These are phyloP conservation scores for Elaeagnus macrophylla DNA, from an alignment of 306 rosid species.

Conservation along the genomic window DNA sequence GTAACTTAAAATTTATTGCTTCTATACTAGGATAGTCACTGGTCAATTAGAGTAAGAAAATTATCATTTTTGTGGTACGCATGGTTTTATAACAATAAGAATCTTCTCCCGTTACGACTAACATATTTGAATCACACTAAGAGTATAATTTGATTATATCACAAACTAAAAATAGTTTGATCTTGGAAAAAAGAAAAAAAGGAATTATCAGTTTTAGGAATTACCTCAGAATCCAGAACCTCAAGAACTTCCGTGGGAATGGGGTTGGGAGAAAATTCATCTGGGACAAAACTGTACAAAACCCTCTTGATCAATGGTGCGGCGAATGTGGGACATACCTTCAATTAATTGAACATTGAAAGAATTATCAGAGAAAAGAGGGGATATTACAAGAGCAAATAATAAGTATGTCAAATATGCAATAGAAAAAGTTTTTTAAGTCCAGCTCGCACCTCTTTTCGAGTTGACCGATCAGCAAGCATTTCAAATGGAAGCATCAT, in stretches of 20 bases:
- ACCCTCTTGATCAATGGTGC: conserved; percentile 53
- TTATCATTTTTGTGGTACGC: neutral
- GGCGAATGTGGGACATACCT: conserved; percentile 78
- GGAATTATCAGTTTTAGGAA: conserved; percentile 12
- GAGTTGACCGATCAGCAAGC: conserved; percentile 55
- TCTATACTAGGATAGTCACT: neutral
- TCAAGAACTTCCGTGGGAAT: conserved; percentile 53
- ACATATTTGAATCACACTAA: no score
- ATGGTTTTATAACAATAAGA: no score
- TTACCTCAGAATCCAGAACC: conserved; percentile 58
- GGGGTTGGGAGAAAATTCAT: conserved; percentile 75
- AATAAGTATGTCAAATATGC: neutral
- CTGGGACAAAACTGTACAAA: conserved; percentile 70
- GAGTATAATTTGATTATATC: no score
- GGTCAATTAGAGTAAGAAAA: conserved; percentile 4
- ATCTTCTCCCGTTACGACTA: no score
- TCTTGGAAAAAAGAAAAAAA: neutral
- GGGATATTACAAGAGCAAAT: neutral
- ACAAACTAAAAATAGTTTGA: no score
- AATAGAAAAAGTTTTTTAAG: neutral
- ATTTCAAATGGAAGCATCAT: conserved; percentile 84
- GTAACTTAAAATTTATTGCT: neutral
- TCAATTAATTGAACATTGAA: conserved; percentile 1
- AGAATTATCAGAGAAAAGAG: neutral
- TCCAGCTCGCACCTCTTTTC: conserved; percentile 53